Conservation (phyloP, 495 filamentous ascomycete genomes). For the Saxispiralis lemnorum region DNA sequence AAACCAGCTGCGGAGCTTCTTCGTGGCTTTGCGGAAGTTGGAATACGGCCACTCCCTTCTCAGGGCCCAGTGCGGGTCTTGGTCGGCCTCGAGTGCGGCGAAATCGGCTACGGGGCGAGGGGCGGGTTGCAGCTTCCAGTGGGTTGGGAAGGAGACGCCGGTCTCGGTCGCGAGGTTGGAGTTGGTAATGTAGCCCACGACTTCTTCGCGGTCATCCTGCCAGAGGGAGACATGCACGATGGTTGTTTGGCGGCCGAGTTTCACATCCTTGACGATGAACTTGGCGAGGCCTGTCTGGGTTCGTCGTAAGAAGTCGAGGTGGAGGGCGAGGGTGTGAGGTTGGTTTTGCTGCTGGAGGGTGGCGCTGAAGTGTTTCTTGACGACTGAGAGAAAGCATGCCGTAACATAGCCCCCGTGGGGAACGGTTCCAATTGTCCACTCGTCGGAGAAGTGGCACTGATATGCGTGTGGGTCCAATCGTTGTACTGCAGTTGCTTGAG, state of each 20-base stretch:
- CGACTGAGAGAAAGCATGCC: constrained; percentile 42
- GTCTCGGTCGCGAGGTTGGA: constrained; percentile 39
- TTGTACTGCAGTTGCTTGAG: constrained; percentile 38
- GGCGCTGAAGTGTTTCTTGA: constrained; percentile 43
- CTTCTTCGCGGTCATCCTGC: constrained; percentile 39
- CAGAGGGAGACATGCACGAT: constrained; percentile 51
- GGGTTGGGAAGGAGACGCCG: constrained; percentile 39
- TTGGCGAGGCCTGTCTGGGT: constrained; percentile 44
- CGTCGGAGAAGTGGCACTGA: constrained; percentile 35
- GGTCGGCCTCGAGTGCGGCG: constrained; percentile 20
- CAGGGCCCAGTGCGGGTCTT: constrained; percentile 30
- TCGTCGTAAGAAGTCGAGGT: constrained; percentile 56
- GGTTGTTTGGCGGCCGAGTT: constrained; percentile 52
- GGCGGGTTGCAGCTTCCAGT: constrained; percentile 31
- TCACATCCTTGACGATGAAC: constrained; percentile 51
- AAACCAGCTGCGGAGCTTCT: constrained; percentile 37
- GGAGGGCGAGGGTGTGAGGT: constrained; percentile 45
- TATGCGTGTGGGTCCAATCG: constrained; percentile 45
- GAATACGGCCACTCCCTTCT: constrained; percentile 25
- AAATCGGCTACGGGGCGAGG: constrained; percentile 29
- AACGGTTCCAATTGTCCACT: constrained; percentile 62
- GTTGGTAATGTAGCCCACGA: constrained; percentile 53
- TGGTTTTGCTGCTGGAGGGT: constrained; percentile 43
- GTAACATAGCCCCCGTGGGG: constrained; percentile 72
- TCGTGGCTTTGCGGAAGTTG: constrained; percentile 35